Evolutionary conservation across 129 eudicot genomes (phyloP).

Genomic region (Arctium lappa): DNA sequence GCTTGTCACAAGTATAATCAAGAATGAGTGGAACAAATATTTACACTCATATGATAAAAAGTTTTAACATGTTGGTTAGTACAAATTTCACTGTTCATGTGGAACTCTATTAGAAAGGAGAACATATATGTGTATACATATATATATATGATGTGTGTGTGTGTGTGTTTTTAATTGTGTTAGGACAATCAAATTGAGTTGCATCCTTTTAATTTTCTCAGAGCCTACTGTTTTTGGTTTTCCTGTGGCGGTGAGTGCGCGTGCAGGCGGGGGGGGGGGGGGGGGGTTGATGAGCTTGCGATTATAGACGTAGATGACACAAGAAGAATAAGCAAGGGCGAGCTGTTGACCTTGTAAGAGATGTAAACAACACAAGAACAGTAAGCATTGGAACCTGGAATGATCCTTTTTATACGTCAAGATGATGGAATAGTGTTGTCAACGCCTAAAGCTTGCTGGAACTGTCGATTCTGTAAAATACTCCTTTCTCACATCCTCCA

Average conservation of each 20-base stretch:
- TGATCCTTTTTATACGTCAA: constrained; percentile 1
- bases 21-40: not conserved
- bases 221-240: no score
- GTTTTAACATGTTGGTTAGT: not conserved
- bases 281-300: no score
- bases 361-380: no score
- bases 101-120: not conserved
- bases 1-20: not conserved
- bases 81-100: not conserved
- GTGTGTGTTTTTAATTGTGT: not conserved
- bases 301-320: no score
- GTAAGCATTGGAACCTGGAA: not conserved
- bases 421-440: constrained; percentile 5
- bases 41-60: not conserved
- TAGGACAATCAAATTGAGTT: not conserved
- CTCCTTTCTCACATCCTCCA: constrained; percentile 58
- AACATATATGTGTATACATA: no score
- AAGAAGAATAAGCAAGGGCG: no score
- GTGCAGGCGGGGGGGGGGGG: no score
- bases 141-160: not conserved
- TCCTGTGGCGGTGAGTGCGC: no score
- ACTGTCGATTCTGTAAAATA: constrained; percentile 69
- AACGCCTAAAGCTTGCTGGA: constrained; percentile 56
- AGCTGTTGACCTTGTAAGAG: no score
- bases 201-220: not conserved